Evolutionary conservation across 2,329 filamentous ascomycete genomes (phyloP), one percentile per base, ranked within the genome.

Genomic region (Cercospora canescens): DNA sequence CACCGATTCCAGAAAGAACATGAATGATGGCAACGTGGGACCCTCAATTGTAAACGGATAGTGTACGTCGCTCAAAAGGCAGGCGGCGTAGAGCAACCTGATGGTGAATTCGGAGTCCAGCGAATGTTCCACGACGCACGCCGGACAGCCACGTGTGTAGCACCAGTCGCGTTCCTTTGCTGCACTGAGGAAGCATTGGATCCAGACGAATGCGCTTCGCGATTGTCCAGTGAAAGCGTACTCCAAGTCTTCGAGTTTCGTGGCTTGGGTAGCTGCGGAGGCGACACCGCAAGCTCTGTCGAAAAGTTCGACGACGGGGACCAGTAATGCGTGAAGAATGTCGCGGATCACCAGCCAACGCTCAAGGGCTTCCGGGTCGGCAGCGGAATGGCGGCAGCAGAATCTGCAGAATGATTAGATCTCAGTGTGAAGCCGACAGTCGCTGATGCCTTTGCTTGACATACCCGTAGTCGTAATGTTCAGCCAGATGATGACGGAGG

Each of bases 121-220:
- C 0, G 80, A 79, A 34, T 79, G 76, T 3, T 78, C 74, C 4
- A 81, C 80, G 6, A 82, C 74, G 73, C 82, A 84, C 6, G 80
- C 82, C 34, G 86, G 85, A 74, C 86, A 88, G 28, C 85, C 85
- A 28, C 81, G 76, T 1, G 84, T 86, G 64, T 82, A 77, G 71
- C 84, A 86, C 85, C 85, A 88, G 67, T 87, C 83, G 26, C 72
- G 72, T 66, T 84, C 82, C 69, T 86, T 85, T 60, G 87, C 85
- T 11, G 78, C 79, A 7, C 71, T 71, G 24, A 88, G 75, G 65
- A 88, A 86, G 75, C 85, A 87, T 67, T 87, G 84, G 37, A 88
- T 79, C 81, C 85, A 88, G 60, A 87, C 77, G 72, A 86, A 88
- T 1, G 86, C 85, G 66, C 82, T 82, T 52, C 86, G 82, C 4